Base-by-base conservation (phyloP, 176 grass and related monocot genomes). In the Miscanthus lutarioriparius region DNA sequence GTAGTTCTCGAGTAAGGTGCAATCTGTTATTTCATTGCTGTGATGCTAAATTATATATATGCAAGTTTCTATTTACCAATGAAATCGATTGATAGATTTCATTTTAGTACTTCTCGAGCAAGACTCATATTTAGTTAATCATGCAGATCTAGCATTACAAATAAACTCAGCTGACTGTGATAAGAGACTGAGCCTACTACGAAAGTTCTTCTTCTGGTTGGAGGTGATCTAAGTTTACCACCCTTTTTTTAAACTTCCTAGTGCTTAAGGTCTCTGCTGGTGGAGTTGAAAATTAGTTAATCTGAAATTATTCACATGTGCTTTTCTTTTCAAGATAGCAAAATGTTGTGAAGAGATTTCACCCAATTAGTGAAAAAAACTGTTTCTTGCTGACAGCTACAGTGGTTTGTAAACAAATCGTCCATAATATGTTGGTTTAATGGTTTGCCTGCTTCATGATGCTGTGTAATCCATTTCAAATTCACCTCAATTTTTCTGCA, bases 191-290 rank as follows among this genome's bases (percentile, higher is more conserved):
- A 87, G 44, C 70, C 88, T 95, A 30, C 87, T 95, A 25, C 58
- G 86, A 56, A 88, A 88, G 78, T 91, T 95, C 70, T 95, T 95
- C 88, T 95, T 92, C 58, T 95, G 90, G 93, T 82, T 95, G 83
- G 83, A 95, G 93, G 93, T 95, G 65, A 90, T 81, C 68, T 30
- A 81, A 49, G 22, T 41, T 90, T n/a, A 17, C 3, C 72, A 4
- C 19, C 20, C 11, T 66, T 59, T 49, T 72, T 68, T 6, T 80
- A 76, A 22, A 9, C 22, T 74, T 51, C 7, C 39, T 12, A 35
- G 20, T 81, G 27, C 37, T 45, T 36, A 30, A 20, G 15, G 8
- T 51, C 72, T 51, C 26, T 74, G 43, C 15, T 74, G 16, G 15
- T 74, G 44, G 44, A 33, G 0, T 27, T 74, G 44, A 74, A 33